These are phyloP conservation scores for Phytopythium kandeliae DNA, from an alignment of 352 stramenopile genomes.

Conservation along the genomic window DNA sequence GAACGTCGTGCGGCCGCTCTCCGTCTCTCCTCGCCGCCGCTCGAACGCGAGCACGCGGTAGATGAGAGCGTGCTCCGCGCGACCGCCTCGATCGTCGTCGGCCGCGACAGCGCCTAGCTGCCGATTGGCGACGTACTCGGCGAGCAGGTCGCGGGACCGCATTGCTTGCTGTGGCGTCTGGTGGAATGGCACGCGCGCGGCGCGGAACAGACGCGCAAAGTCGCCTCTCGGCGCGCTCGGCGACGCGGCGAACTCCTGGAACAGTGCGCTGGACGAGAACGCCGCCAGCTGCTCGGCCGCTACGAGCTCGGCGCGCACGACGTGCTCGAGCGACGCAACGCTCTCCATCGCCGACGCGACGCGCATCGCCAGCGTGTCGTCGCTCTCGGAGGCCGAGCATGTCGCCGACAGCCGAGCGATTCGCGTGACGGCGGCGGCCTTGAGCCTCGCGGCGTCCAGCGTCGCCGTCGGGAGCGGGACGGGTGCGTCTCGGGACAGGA, in stretches of 20 bases:
- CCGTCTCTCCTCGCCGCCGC: conserved; percentile 4
- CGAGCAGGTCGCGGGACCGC: conserved; percentile 7
- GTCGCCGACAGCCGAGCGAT: conserved; percentile 6
- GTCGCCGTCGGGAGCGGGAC: conserved; percentile 18
- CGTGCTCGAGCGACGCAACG: conserved; percentile 11
- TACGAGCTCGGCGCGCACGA: conserved; percentile 42
- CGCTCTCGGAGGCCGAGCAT: not conserved
- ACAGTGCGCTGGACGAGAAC: conserved; percentile 41
- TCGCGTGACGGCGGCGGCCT: conserved; percentile 20
- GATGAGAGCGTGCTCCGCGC: conserved; percentile 10
- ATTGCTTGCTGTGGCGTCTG: conserved; percentile 28
- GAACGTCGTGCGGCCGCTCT: not conserved
- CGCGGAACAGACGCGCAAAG: not conserved
- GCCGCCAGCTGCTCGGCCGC: conserved; percentile 33
- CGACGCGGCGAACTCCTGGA: conserved; percentile 40
- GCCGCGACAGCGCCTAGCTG: not conserved
- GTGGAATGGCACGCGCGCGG: conserved; percentile 52
- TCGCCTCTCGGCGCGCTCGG: no score
- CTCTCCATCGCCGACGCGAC: not conserved
- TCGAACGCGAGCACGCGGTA: conserved; percentile 19
- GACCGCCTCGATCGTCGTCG: no score
- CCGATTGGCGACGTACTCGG: not conserved
- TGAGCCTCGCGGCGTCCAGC: conserved; percentile 12
- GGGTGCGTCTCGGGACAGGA: conserved; percentile 12
- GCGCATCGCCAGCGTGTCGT: not conserved